Conservation (phyloP, 208 protist genomes). For the Entamoeba invadens region DNA sequence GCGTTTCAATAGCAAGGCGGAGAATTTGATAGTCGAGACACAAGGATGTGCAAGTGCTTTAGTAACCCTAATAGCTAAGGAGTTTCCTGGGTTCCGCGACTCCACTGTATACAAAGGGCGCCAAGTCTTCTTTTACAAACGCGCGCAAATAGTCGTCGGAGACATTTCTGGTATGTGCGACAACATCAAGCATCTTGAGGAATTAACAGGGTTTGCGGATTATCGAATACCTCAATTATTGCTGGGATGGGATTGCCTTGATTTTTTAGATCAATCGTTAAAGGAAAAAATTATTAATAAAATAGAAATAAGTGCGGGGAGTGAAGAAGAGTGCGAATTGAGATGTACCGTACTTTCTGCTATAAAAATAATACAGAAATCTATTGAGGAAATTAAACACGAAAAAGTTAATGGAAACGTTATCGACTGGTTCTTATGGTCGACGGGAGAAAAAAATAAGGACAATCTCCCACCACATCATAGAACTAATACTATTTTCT, state of each 20-base stretch:
- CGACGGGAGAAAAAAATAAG: neutral
- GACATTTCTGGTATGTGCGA: neutral
- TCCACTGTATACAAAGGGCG: neutral
- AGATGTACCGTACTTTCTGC: neutral
- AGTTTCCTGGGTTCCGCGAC: neutral
- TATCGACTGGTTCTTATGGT: neutral
- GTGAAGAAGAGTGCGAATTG: neutral
- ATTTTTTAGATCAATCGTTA: neutral
- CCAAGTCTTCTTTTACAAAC: conserved; percentile 2
- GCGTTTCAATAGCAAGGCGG: neutral
- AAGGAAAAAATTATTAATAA: neutral
- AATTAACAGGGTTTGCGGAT: conserved; percentile 7
- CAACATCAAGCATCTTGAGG: neutral
- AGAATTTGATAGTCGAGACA: neutral
- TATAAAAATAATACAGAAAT: neutral
- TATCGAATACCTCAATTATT: conserved; percentile 3
- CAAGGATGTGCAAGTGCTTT: neutral
- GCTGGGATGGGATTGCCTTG: neutral
- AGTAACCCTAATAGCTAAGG: neutral
- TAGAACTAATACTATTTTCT: neutral
- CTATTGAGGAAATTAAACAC: neutral
- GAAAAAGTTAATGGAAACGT: neutral
- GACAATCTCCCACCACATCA: neutral
- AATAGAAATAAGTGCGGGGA: neutral
- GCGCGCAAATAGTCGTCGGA: conserved; percentile 1